A percentile compares a stretch with the other conserved stretches of the same genome.
Conservation (phyloP, 208 protist genomes). For the Angomonas deanei region DNA sequence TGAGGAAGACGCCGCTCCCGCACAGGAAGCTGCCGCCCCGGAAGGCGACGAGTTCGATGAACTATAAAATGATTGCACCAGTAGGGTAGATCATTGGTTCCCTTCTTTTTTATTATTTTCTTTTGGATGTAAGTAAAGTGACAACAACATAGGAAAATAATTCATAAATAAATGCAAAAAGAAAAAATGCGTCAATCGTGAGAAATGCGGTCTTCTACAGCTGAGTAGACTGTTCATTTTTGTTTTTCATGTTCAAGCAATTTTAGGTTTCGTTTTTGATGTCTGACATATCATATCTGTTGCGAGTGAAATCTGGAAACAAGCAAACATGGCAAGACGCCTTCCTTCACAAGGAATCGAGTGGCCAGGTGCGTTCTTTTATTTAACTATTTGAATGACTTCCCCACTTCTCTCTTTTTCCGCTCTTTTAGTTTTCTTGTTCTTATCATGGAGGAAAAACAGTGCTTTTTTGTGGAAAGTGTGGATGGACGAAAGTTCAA, state of each 20-base stretch:
- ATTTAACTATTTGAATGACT: not conserved
- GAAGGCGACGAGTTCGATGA: not conserved
- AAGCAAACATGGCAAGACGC: too few species aligned
- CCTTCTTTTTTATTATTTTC: slow-evolving; percentile 10
- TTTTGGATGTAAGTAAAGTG: slow-evolving; percentile 5
- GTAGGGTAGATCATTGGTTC: slow-evolving; percentile 1
- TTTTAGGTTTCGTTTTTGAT: too few species aligned
- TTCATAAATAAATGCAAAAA: not conserved
- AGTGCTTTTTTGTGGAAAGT: slow-evolving; percentile 66
- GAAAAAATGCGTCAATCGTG: not conserved
- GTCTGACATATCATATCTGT: too few species aligned
- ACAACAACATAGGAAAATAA: not conserved
- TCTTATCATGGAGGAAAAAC: slow-evolving; percentile 36
- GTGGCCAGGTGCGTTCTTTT: not conserved
- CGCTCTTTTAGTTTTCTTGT: not conserved
- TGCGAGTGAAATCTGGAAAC: too few species aligned
- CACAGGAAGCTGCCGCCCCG: not conserved
- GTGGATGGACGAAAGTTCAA: slow-evolving; percentile 77
- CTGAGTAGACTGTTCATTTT: not conserved
- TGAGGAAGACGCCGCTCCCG: not conserved
- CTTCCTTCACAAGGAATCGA: too few species aligned
- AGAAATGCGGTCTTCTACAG: not conserved
- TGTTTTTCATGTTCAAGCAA: not conserved
- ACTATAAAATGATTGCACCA: not conserved
- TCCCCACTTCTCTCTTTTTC: not conserved